A percentile compares a stretch with the other conserved stretches of the same genome.
phyloP scores from a whole-genome alignment of 2,329 filamentous ascomycete genomes.

The Fusarium cyanostomum region DNA sequence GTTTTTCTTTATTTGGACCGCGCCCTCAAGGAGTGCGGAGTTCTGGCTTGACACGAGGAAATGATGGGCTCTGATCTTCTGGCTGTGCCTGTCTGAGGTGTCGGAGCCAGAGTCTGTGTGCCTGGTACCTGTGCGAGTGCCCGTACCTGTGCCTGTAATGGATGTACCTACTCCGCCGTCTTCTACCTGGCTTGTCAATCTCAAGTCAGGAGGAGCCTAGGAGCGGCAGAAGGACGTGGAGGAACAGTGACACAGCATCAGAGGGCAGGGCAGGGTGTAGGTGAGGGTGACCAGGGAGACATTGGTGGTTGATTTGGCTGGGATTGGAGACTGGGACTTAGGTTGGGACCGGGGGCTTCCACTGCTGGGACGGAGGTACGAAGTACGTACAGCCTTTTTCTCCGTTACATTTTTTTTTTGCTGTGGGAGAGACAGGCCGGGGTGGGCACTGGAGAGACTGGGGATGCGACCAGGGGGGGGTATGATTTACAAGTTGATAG shows the following conservation, averaged over 20 bases:
- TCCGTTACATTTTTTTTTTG: slow-evolving; percentile 14
- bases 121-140: slow-evolving; percentile 20
- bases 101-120: slow-evolving; percentile 26
- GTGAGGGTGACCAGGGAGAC: slow-evolving; percentile 22
- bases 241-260: slow-evolving; percentile 4
- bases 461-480: slow-evolving; percentile 34
- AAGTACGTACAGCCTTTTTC: slow-evolving; percentile 32
- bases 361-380: slow-evolving; percentile 5
- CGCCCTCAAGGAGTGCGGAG: slow-evolving; percentile 3
- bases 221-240: slow-evolving; percentile 17
- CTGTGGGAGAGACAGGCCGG: slow-evolving; percentile 35
- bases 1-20: slow-evolving; percentile 39
- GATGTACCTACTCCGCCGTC: slow-evolving; percentile 1
- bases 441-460: slow-evolving; percentile 40
- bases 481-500: slow-evolving; percentile 29
- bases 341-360: slow-evolving; percentile 13
- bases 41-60: slow-evolving; percentile 28
- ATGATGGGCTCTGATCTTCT: slow-evolving; percentile 22
- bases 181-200: slow-evolving; percentile 27
- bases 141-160: not conserved
- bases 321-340: slow-evolving; percentile 27
- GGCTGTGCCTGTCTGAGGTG: slow-evolving; percentile 26
- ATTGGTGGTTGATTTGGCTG: slow-evolving; percentile 31
- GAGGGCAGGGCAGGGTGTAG: slow-evolving; percentile 13
- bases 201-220: slow-evolving; percentile 37